Evolutionary conservation across 1,139 yeast species (phyloP).

Genomic region (Candida tetrigidarum): DNA sequence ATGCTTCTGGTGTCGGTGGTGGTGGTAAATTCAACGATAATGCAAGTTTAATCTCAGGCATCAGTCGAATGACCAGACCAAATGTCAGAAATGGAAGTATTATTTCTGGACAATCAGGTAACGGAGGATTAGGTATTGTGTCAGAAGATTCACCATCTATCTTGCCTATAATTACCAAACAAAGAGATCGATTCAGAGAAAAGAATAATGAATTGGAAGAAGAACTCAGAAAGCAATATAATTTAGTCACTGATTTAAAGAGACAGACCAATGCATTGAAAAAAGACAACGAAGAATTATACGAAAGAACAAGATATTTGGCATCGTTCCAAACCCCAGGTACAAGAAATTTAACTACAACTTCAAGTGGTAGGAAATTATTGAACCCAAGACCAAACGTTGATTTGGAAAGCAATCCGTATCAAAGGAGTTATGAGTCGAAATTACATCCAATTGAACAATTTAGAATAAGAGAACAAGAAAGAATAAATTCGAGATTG

Average conservation of each 20-base stretch:
- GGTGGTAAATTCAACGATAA: slow-evolving; percentile 57
- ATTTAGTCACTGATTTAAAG: slow-evolving; percentile 60
- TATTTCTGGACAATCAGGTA: slow-evolving; percentile 40
- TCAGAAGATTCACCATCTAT: slow-evolving; percentile 53
- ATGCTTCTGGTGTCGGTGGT: no score
- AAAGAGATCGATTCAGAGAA: slow-evolving; percentile 87
- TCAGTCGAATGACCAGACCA: slow-evolving; percentile 47
- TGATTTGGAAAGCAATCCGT: slow-evolving; percentile 62
- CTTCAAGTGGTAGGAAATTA: slow-evolving; percentile 22
- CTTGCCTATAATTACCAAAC: slow-evolving; percentile 89
- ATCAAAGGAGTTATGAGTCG: slow-evolving; percentile 71
- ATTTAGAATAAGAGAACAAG: slow-evolving; percentile 78
- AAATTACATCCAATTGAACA: slow-evolving; percentile 84
- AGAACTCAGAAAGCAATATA: slow-evolving; percentile 65
- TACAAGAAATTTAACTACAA: slow-evolving; percentile 19
- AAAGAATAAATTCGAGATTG: slow-evolving; percentile 70
- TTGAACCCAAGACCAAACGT: slow-evolving; percentile 42
- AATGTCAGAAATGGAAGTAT: slow-evolving; percentile 37
- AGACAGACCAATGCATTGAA: slow-evolving; percentile 67
- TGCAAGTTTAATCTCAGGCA: slow-evolving; percentile 69
- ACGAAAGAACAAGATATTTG: slow-evolving; percentile 79
- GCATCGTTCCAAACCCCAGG: slow-evolving; percentile 47
- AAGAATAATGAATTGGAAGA: slow-evolving; percentile 84
- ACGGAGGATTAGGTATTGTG: slow-evolving; percentile 27
- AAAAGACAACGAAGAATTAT: slow-evolving; percentile 76